Evolutionary conservation across 2,329 filamentous ascomycete genomes (phyloP), one percentile per base, ranked within the genome.

Genomic region (Beauveria medogensis): DNA sequence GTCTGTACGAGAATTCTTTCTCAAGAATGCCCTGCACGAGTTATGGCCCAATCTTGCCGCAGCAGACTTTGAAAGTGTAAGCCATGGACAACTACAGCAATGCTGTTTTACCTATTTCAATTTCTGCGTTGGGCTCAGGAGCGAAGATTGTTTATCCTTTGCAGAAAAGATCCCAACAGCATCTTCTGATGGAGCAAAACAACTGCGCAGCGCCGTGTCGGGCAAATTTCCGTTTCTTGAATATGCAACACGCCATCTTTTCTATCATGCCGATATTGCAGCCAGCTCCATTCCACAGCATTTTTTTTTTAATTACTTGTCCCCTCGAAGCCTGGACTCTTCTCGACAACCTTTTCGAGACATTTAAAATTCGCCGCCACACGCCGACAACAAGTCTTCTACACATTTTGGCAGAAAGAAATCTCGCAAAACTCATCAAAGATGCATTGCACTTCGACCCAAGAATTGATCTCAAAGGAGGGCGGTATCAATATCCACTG

Each of bases 1-100:
- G 63, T 79, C 79, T 0, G 78, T 82, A 0, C 67, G 73, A 3
- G 78, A 81, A 6, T 82, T 78, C 28, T 66, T 82, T 0, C 48
- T 78, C 1, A 72, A 71, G 10, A 70, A 73, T 1, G 74, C 77
- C 0, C 60, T 75, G 0, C 37, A 22, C 0, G 22, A 54, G 1
- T 16, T 70, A 1, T 60, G 63, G 62, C 55, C 57, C 0, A 52
- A 60, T 0, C 20, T 40, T 0, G 7, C 26, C 8, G 12, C 41
- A 2, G 51, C 40, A 30, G 30, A 41, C 7, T 55, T 37, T 18
- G 58, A 48, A 50, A 50, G 28, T n/a, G 52, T 52, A 34, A 47
- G 54, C 1, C 65, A 68, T 5, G 58, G 63, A 0, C 26, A 51
- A 0, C 41, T 68, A 1, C 62, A 66, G 14, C 34, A 41, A 0